Conservation (phyloP, 2,329 filamentous ascomycete species). For the Colletotrichum lini region DNA sequence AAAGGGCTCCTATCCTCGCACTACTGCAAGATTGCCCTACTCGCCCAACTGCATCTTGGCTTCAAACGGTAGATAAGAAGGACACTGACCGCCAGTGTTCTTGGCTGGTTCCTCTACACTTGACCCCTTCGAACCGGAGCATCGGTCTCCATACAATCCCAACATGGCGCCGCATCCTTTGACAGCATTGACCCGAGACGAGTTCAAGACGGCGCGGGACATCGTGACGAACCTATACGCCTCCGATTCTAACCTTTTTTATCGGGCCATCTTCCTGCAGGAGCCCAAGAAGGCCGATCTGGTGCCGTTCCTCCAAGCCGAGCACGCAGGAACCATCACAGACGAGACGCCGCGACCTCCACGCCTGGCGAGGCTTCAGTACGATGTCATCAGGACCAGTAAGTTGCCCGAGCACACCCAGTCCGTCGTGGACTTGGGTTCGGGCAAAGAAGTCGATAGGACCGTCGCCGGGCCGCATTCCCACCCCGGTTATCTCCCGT, state of each 20-base stretch:
- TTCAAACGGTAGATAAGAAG: conserved; percentile 30
- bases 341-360: conserved; percentile 59
- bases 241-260: conserved; percentile 49
- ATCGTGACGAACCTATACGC: conserved; percentile 54
- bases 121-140: not conserved
- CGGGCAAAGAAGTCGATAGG: conserved; percentile 49
- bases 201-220: conserved; percentile 64
- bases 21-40: conserved; percentile 33
- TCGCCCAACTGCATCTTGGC: conserved; percentile 28
- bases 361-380: conserved; percentile 62
- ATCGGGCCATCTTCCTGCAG: conserved; percentile 74
- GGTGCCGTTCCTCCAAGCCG: conserved; percentile 72
- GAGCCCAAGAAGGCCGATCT: conserved; percentile 74
- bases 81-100: not conserved
- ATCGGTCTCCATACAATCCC: not conserved
- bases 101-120: not conserved
- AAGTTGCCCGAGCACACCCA: conserved; percentile 51
- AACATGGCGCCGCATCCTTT: conserved; percentile 58
- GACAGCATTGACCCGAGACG: conserved; percentile 63
- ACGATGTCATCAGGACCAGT: conserved; percentile 56
- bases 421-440: conserved; percentile 56
- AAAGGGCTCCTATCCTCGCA: conserved; percentile 16
- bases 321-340: conserved; percentile 66
- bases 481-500: conserved; percentile 56
- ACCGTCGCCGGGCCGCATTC: conserved; percentile 48